Evolutionary conservation across 176 grass and related monocot species (phyloP), one percentile per base, ranked within the genome.

Genomic region (Ensete ventricosum): DNA sequence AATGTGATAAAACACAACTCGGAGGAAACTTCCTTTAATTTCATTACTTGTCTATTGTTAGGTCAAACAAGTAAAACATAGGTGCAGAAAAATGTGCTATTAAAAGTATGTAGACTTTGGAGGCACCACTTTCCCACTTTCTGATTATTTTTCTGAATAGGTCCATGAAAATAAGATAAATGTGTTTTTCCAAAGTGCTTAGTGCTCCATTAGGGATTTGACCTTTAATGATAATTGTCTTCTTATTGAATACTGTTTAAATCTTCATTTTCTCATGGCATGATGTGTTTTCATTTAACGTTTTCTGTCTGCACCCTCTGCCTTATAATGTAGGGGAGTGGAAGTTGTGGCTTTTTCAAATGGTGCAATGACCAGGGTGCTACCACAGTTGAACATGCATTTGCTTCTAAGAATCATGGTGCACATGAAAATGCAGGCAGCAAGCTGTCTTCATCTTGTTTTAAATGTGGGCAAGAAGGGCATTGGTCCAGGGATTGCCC

Each of bases 401-500:
- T 84, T 79, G 73, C 79, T 80, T 74, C 77, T 67, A 53, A 62
- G 7, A 77, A 69, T 71, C 69, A 79, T 69, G 82, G 72, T 54
- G 21, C 52, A 4, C 69, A 63, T 50, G 79, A 16, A 10, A 74
- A 78, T 65, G 64, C 79, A 62, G 77, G 74, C 52, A 51, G 73
- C 79, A 87, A 85, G 71, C 75, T 67, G 55, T 74, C 71, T 16
- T 90, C 85, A 5, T 80, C 83, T 67, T 97, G 93, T 82, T 97
- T 90, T 76, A 92, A 80, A 74, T 90, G 83, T 14, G 89, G 93
- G 16, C 87, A 83, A 69, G 86, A 92, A 71, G 86, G 82, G 50
- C 92, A 96, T 55, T 92, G 93, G 92, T 87, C 93, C 1, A 86
- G 77, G 54, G 88, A 93, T 43, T 97, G 90, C 49, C 82, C 85